Conservation (phyloP, 371 early-diverging fungal genomes). For the Capillidium heterosporum region DNA sequence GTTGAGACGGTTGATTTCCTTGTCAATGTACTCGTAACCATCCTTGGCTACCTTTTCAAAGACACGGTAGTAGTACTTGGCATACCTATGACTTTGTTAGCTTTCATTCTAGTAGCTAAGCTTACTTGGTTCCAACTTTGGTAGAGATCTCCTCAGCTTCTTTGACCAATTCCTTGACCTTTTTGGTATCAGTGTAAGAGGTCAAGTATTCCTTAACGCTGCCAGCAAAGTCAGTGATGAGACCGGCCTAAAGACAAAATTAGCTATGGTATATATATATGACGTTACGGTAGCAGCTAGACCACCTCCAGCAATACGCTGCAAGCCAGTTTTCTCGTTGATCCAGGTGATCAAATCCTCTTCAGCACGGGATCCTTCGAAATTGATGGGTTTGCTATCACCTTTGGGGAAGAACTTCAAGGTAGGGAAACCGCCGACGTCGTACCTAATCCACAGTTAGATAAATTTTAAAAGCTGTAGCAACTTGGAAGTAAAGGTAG, state of each 20-base stretch:
- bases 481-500: slow-evolving; percentile 14
- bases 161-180: background rate
- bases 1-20: slow-evolving; percentile 45
- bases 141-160: background rate
- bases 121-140: slow-evolving; percentile 2
- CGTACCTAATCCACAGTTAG: too few relatives aligned
- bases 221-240: slow-evolving; percentile 41
- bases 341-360: slow-evolving; percentile 70
- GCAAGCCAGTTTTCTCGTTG: slow-evolving; percentile 72
- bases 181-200: slow-evolving; percentile 12
- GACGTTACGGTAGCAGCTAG: slow-evolving; percentile 23
- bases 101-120: background rate
- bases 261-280: background rate
- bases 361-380: slow-evolving; percentile 59
- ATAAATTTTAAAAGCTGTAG: slow-evolving; percentile 18
- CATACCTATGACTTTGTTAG: slow-evolving; percentile 8
- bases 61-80: slow-evolving; percentile 51
- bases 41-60: slow-evolving; percentile 45
- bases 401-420: slow-evolving; percentile 70
- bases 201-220: slow-evolving; percentile 40
- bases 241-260: slow-evolving; percentile 35
- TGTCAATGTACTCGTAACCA: slow-evolving; percentile 32
- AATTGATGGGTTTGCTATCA: slow-evolving; percentile 44
- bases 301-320: slow-evolving; percentile 60
- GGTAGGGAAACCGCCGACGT: slow-evolving; percentile 66